phyloP scores from a whole-genome alignment of 805 yeast genomes.

The Candida sakaeoensis region DNA sequence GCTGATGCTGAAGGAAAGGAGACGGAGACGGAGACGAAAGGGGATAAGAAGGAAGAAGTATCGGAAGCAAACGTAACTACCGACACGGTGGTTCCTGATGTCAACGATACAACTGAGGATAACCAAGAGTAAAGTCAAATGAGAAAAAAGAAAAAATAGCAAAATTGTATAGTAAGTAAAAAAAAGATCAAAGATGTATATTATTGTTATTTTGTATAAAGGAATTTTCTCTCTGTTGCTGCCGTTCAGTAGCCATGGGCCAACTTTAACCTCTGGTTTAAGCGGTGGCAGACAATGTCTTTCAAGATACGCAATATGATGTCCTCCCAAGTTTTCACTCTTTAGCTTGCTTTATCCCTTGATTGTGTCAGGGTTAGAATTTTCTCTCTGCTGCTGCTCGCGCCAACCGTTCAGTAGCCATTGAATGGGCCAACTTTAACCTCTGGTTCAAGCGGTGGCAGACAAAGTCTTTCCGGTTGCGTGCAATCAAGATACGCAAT shows the following conservation, averaged over 20 bases:
- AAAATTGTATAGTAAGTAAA: not conserved
- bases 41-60: slow-evolving; percentile 6
- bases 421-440: slow-evolving; percentile 52
- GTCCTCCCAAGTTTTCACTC: slow-evolving; percentile 55
- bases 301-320: slow-evolving; percentile 65
- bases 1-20: slow-evolving; percentile 2
- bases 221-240: slow-evolving; percentile 39
- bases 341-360: slow-evolving; percentile 44
- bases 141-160: not conserved
- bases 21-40: not conserved
- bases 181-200: no score
- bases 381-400: slow-evolving; percentile 44
- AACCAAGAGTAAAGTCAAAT: slow-evolving; percentile 22
- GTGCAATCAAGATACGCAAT: slow-evolving; percentile 64
- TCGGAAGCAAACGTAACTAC: slow-evolving; percentile 12
- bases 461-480: slow-evolving; percentile 59
- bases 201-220: no score
- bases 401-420: slow-evolving; percentile 51
- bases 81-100: slow-evolving; percentile 46
- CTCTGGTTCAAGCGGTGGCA: slow-evolving; percentile 57
- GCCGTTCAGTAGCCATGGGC: slow-evolving; percentile 56
- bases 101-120: slow-evolving; percentile 46
- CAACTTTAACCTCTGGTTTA: slow-evolving; percentile 59
- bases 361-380: slow-evolving; percentile 33
- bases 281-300: slow-evolving; percentile 53